A percentile compares a stretch with the other conserved stretches of the same genome.
Evolutionary conservation across 345 rosid species (phyloP).

Genomic region (Brassica cretica): DNA sequence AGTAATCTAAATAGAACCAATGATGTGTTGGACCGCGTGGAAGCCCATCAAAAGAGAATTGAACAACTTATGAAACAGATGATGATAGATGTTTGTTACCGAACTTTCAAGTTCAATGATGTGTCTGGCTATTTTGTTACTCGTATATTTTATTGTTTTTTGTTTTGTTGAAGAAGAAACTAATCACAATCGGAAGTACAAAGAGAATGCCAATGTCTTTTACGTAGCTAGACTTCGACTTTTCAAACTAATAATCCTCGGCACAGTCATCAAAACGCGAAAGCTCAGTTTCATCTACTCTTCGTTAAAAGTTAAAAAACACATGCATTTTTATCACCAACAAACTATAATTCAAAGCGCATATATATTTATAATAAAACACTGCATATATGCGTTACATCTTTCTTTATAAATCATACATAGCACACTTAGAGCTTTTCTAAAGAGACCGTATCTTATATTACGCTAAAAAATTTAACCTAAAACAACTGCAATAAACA

Average conservation of each 20-base stretch:
- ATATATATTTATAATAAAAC: neutral
- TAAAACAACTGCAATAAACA: too few species aligned
- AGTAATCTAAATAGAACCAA: neutral
- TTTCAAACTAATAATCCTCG: slow-evolving; percentile 13
- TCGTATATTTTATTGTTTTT: neutral
- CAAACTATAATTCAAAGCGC: neutral
- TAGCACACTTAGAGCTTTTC: too few species aligned
- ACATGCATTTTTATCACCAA: neutral
- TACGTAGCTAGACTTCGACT: slow-evolving; percentile 28
- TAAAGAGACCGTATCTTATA: too few species aligned
- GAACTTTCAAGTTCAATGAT: slow-evolving; percentile 37
- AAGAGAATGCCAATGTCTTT: slow-evolving; percentile 14
- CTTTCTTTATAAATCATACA: neutral
- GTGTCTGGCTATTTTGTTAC: slow-evolving; percentile 20
- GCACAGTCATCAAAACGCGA: neutral
- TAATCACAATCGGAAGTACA: slow-evolving; percentile 14
- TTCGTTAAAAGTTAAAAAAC: neutral
- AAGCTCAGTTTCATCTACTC: slow-evolving; percentile 30
- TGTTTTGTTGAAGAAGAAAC: neutral
- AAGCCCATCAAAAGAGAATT: slow-evolving; percentile 25
- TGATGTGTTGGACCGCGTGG: slow-evolving; percentile 36
- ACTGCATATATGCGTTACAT: neutral
- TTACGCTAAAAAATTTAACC: too few species aligned
- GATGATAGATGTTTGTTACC: slow-evolving; percentile 32
- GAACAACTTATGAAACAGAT: slow-evolving; percentile 18